These are phyloP conservation scores for Aspergillus texensis DNA, from an alignment of 2,329 filamentous ascomycete genomes.

Conservation along the genomic window DNA sequence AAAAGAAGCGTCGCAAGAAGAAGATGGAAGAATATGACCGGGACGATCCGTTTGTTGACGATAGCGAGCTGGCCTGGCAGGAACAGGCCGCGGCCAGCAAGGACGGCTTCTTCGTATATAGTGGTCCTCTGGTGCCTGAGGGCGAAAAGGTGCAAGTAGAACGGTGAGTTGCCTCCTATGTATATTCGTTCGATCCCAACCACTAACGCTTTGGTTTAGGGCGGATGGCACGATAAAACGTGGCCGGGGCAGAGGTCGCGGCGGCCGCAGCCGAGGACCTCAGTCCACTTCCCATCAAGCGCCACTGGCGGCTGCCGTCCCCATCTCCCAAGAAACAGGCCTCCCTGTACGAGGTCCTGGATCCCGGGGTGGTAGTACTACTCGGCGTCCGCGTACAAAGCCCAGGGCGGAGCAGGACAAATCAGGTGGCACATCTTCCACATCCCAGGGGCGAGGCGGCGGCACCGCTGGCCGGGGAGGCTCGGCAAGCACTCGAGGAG, in stretches of 20 bases:
- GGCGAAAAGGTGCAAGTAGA: constrained; percentile 74
- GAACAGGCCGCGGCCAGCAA: constrained; percentile 91
- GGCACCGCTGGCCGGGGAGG: constrained; percentile 32
- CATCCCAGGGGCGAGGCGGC: constrained; percentile 32
- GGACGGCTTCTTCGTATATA: constrained; percentile 98
- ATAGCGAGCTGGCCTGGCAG: constrained; percentile 93
- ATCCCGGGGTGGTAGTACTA: constrained; percentile 73
- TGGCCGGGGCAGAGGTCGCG: constrained; percentile 57
- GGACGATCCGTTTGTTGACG: constrained; percentile 75
- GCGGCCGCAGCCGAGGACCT: constrained; percentile 57
- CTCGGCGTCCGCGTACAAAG: constrained; percentile 84
- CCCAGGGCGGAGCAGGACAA: constrained; percentile 81
- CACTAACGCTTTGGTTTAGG: constrained; percentile 48
- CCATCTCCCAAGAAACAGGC: constrained; percentile 87
- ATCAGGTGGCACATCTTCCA: constrained; percentile 55
- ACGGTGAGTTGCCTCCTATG: constrained; percentile 49
- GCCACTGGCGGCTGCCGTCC: constrained; percentile 74
- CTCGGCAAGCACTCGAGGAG: constrained; percentile 29
- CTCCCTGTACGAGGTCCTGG: constrained; percentile 70
- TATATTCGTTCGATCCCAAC: not conserved
- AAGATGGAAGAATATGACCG: constrained; percentile 69
- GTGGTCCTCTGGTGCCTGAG: constrained; percentile 84
- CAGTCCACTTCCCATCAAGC: constrained; percentile 74
- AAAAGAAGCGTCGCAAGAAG: constrained; percentile 75
- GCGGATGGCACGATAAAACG: constrained; percentile 72